Conservation (phyloP, 108 stramenopile species). For the Cyclotella atomus region DNA sequence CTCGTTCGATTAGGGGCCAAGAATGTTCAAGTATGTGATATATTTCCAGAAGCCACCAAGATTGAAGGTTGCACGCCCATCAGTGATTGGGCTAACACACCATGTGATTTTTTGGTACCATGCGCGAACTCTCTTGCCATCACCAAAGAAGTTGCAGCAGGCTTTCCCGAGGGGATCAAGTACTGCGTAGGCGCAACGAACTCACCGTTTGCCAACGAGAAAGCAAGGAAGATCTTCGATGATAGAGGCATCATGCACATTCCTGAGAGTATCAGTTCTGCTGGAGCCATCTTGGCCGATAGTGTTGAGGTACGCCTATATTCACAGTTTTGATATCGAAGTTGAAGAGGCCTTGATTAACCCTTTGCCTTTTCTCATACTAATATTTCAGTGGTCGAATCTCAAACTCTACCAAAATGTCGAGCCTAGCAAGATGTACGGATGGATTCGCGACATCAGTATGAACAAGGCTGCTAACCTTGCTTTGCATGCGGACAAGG, state of each 20-base stretch:
- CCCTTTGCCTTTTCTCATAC: background rate
- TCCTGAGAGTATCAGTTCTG: slow-evolving; percentile 45
- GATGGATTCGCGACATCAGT: slow-evolving; percentile 44
- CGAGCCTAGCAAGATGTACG: slow-evolving; percentile 44
- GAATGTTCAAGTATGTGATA: slow-evolving; percentile 46
- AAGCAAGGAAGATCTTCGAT: slow-evolving; percentile 37
- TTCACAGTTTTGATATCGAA: background rate
- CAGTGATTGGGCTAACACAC: slow-evolving; percentile 29
- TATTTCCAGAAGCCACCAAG: slow-evolving; percentile 18
- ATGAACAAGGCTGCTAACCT: slow-evolving; percentile 30
- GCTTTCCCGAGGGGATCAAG: slow-evolving; percentile 30
- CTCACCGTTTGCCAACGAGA: slow-evolving; percentile 35
- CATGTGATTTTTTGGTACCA: slow-evolving; percentile 49
- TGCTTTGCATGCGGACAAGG: slow-evolving; percentile 20
- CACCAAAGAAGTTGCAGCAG: slow-evolving; percentile 30
- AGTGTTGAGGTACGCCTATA: slow-evolving; percentile 20
- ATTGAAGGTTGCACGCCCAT: slow-evolving; percentile 45
- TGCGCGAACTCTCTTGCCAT: slow-evolving; percentile 48
- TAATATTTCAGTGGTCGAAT: slow-evolving; percentile 31
- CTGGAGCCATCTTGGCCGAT: slow-evolving; percentile 52
- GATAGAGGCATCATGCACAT: slow-evolving; percentile 38
- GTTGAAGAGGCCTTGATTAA: background rate
- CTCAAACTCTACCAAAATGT: slow-evolving; percentile 49
- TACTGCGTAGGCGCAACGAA: slow-evolving; percentile 50
- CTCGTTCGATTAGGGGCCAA: slow-evolving; percentile 40